Evolutionary conservation across 805 yeast genomes (phyloP).

Genomic region (Saccharomycopsis schoenii): DNA sequence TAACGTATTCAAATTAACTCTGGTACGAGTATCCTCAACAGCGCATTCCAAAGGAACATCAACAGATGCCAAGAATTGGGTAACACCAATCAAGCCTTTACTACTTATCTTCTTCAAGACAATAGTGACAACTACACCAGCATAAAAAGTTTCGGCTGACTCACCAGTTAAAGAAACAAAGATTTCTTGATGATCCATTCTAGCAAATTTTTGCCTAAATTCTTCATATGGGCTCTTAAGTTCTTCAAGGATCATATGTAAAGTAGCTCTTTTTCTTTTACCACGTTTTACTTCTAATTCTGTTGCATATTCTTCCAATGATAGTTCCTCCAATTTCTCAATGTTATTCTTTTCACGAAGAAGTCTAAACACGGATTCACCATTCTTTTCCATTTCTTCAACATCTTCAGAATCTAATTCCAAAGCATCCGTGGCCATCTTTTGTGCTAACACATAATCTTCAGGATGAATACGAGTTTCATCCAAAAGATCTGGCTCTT

Average conservation of each 20-base stretch:
- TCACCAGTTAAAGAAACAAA: constrained; percentile 90
- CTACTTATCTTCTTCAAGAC: constrained; percentile 53
- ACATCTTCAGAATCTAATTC: constrained; percentile 93
- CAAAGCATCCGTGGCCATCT: constrained; percentile 97
- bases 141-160: constrained; percentile 52
- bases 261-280: constrained; percentile 65
- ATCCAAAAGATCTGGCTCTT: constrained; percentile 75
- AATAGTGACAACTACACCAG: constrained; percentile 69
- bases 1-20: constrained; percentile 37
- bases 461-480: constrained; percentile 97
- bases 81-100: constrained; percentile 29
- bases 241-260: constrained; percentile 79
- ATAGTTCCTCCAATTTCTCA: constrained; percentile 71
- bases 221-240: constrained; percentile 83
- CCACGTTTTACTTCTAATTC: constrained; percentile 70
- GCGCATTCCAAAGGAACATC: constrained; percentile 37
- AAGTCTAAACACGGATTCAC: constrained; percentile 72
- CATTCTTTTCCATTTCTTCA: constrained; percentile 55
- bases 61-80: constrained; percentile 61
- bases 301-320: constrained; percentile 84
- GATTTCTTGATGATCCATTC: constrained; percentile 57
- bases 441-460: constrained; percentile 90
- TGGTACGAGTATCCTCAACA: constrained; percentile 33
- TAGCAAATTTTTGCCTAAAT: constrained; percentile 61
- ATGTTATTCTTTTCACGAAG: constrained; percentile 63